Conservation (phyloP, 2,329 filamentous ascomycete genomes). For the Daldinia sp. region DNA sequence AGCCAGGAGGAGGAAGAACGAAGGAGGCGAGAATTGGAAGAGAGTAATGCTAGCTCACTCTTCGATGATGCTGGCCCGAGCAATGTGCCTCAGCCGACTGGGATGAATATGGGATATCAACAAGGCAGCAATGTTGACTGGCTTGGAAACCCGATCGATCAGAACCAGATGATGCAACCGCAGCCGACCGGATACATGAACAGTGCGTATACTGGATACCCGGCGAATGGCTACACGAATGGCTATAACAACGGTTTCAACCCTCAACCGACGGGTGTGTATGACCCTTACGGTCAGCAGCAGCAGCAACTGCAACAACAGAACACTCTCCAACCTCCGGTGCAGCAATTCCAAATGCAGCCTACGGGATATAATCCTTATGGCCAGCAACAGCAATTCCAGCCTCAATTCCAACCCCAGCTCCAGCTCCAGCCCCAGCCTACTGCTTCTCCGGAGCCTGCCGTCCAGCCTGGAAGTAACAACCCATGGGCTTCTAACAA, state of each 20-base stretch:
- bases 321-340: slow-evolving; percentile 15
- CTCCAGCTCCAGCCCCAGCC: slow-evolving; percentile 56
- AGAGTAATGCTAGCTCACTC: slow-evolving; percentile 83
- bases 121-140: slow-evolving; percentile 97
- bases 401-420: slow-evolving; percentile 53
- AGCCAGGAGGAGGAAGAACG: slow-evolving; percentile 95
- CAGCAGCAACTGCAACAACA: slow-evolving; percentile 40
- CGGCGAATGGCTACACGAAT: slow-evolving; percentile 70
- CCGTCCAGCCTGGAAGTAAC: slow-evolving; percentile 81
- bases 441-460: slow-evolving; percentile 62
- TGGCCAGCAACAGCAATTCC: slow-evolving; percentile 59
- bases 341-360: slow-evolving; percentile 56
- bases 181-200: slow-evolving; percentile 81
- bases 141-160: slow-evolving; percentile 93
- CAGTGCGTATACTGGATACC: slow-evolving; percentile 63
- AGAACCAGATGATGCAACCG: slow-evolving; percentile 73
- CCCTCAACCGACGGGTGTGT: slow-evolving; percentile 70
- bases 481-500: slow-evolving; percentile 86
- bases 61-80: slow-evolving; percentile 78
- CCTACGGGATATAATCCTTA: slow-evolving; percentile 65
- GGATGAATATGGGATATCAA: slow-evolving; percentile 96
- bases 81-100: slow-evolving; percentile 78
- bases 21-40: slow-evolving; percentile 84
- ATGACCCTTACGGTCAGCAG: slow-evolving; percentile 73
- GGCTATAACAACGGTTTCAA: slow-evolving; percentile 47